These are phyloP conservation scores for Gracilaria gracilis DNA, from an alignment of 23 red algal genomes.

Conservation along the genomic window DNA sequence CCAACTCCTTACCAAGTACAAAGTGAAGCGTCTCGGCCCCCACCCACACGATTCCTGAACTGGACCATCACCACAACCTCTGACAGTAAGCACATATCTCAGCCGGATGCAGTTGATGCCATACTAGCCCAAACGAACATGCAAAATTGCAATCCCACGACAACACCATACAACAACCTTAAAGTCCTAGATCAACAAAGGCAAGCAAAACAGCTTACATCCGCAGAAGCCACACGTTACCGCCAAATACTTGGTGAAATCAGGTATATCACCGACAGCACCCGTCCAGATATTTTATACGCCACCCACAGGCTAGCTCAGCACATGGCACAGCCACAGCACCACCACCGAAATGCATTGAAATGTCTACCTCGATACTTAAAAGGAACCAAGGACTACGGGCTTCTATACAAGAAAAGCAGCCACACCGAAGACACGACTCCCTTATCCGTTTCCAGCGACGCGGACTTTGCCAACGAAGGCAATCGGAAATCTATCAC, in stretches of 20 bases:
- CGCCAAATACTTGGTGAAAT: conserved; percentile 3
- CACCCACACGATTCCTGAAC: no score
- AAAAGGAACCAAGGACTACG: neutral
- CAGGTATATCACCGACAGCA: neutral
- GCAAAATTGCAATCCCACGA: neutral
- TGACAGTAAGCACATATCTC: neutral
- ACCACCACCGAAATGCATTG: neutral
- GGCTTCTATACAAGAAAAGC: neutral
- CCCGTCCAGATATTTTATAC: neutral
- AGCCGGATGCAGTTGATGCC: neutral
- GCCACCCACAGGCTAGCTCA: neutral
- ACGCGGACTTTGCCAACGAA: neutral
- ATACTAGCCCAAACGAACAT: neutral
- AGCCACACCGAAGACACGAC: neutral
- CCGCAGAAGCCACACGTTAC: neutral
- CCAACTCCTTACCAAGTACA: no score
- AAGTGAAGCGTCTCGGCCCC: no score
- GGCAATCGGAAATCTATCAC: neutral
- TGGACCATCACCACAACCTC: no score
- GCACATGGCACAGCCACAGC: neutral
- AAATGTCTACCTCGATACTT: neutral
- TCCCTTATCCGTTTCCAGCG: neutral
- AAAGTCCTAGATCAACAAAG: neutral
- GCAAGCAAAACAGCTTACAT: neutral
- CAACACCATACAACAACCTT: no score